Evolutionary conservation across 495 filamentous ascomycete species (phyloP), one percentile per base, ranked within the genome.

Genomic region (Aspergillus olivimuriae): DNA sequence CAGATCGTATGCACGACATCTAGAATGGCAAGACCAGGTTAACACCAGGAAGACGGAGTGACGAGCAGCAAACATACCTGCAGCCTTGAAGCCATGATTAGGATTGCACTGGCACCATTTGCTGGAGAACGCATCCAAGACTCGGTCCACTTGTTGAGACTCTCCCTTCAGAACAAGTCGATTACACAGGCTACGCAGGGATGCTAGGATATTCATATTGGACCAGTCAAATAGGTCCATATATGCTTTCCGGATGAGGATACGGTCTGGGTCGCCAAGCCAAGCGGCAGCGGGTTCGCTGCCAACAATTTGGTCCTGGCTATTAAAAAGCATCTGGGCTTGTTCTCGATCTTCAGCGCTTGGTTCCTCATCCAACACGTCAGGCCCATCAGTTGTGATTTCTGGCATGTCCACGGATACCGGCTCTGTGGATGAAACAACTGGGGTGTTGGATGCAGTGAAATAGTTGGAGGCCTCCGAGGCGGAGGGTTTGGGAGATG

Each of bases 1-100:
- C 87, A 91, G 47, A 99, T 91, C 7, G 94, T 97, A 56, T 97
- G 90, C 10, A 99, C 89, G 38, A 99, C 84, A 64, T 97, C 91
- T 88, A 61, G 28, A 17, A 39, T 19, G 19, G 44, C 24, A 38
- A 33, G 20, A 28, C 18, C 21, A 8, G 24, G 24, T 28, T 28
- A 28, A 28, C 11, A 6, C 5, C 6, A 28, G 24, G 11, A 11
- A 28, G 24, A 28, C 6, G 11, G 24, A 28, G 4, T 4, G 34
- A 24, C 17, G 15, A 24, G 28, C 3, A 15, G 15, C 41, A 15
- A 19, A 57, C 81, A 63, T 74, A 94, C 88, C 89, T 46, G 69
- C 74, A 34, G 81, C 79, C 61, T 92, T 97, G 76, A 97, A 99
- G 28, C 91, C 91, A 62, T 97, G 89, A 36, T 81, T 88, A 2